These are phyloP conservation scores for Eragrostis nindensis DNA, from an alignment of 176 grass and related monocot species.

Conservation along the genomic window DNA sequence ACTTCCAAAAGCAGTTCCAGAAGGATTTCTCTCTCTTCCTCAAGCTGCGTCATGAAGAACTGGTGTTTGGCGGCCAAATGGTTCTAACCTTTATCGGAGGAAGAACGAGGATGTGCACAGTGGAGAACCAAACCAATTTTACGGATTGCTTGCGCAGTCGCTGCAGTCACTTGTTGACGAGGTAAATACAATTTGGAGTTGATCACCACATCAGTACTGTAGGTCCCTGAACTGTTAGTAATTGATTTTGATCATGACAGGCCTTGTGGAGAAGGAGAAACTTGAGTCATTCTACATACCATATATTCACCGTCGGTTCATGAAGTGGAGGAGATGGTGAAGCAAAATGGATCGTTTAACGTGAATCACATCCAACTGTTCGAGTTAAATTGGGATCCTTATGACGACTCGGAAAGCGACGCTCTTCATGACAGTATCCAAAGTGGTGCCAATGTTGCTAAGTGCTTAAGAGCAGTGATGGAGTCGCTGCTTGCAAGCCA, in stretches of 20 bases:
- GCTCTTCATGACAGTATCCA: background rate
- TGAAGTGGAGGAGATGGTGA: slow-evolving; percentile 38
- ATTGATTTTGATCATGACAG: slow-evolving; percentile 10
- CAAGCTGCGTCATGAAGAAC: slow-evolving; percentile 41
- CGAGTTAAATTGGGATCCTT: slow-evolving; percentile 43
- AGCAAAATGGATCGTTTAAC: slow-evolving; percentile 27
- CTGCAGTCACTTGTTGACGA: slow-evolving; percentile 34
- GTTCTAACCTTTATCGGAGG: slow-evolving; percentile 48
- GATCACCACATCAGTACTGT: background rate
- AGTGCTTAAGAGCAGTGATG: slow-evolving; percentile 20
- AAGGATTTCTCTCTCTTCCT: slow-evolving; percentile 59
- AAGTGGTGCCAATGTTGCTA: slow-evolving; percentile 21
- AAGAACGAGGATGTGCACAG: slow-evolving; percentile 1
- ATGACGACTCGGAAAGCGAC: slow-evolving; percentile 19
- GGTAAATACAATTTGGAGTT: slow-evolving; percentile 18
- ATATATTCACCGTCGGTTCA: slow-evolving; percentile 46
- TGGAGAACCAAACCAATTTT: slow-evolving; percentile 14
- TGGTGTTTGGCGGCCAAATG: slow-evolving; percentile 44
- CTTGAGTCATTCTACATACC: slow-evolving; percentile 50
- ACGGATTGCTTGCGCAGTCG: slow-evolving; percentile 32
- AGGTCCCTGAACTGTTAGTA: background rate
- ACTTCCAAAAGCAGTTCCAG: slow-evolving; percentile 43
- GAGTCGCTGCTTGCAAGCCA: slow-evolving; percentile 43
- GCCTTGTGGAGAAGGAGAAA: slow-evolving; percentile 43
- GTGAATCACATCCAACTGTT: slow-evolving; percentile 21